Evolutionary conservation across 768 basidiomycete genomes (phyloP), one percentile per base, ranked within the genome.

Genomic region (Amanita pallidorosea): DNA sequence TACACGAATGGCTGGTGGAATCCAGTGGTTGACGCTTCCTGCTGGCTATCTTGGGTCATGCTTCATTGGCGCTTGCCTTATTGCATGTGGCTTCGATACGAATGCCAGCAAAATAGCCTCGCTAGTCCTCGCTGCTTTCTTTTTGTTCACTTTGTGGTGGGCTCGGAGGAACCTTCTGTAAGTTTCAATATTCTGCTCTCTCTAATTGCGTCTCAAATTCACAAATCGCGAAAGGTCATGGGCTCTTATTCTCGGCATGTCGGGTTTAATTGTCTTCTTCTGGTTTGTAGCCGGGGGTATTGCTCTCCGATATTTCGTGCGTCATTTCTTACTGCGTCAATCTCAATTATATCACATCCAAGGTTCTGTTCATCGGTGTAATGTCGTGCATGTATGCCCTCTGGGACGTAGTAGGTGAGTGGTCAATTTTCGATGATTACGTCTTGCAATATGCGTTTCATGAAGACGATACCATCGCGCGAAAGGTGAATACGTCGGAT

Each of bases 131-230:
- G 92, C 82, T 7, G 85, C 64, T n/a, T 88, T 91, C 66, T 94
- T 93, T 68, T 56, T 94, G 29, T 73, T 93, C 57, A 92, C 89
- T 1, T 72, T 93, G 3, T 95, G 89, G 88, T 89, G 88, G 87
- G 86, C 87, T 7, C 71, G 85, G 45, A 73, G 70, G 55, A 87
- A 86, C 60, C 74, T 79, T 71, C 56, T 94, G 85, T 88, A 56
- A 58, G 82, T 67, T n/a, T n/a, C 17, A 31, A 36, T 11, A n/a
- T 40, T 18, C 47, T 51, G 20, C 33, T 23, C 17, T 23, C 17
- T 53, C 23, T 17, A 41, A 20, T n/a, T 40, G 15, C 6, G 15
- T 20, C 31, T 11, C 8, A 17, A 20, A 17, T 11, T 53, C 22
- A 17, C 18, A 18, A 15, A 18, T 23, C 25, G 6, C 8, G 8